Percentiles rank a stretch among this genome's conserved stretches.
phyloP scores from a whole-genome alignment of 2,329 filamentous ascomycete species.

The Pyrenochaeta sp. region DNA sequence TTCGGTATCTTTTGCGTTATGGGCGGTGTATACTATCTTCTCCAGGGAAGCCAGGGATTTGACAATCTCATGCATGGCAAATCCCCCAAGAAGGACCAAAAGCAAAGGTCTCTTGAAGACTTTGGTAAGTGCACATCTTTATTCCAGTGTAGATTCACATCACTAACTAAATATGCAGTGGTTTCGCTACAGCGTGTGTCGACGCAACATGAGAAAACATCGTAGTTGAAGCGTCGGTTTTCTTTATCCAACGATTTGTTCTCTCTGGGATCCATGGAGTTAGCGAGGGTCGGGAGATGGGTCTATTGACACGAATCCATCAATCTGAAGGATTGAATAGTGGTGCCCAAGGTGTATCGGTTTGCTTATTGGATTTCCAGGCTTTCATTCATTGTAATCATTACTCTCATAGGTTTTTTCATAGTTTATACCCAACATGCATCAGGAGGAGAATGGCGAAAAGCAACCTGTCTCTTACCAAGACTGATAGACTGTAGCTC shows the following conservation, averaged over 20 bases:
- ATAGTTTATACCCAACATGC: too few relatives aligned
- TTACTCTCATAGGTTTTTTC: too few relatives aligned
- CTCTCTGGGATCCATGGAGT: too few relatives aligned
- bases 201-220: conserved; percentile 88
- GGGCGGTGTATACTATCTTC: conserved; percentile 78
- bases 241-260: neutral
- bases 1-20: conserved; percentile 88
- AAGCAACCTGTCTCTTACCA: too few relatives aligned
- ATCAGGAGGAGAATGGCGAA: too few relatives aligned
- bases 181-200: conserved; percentile 90
- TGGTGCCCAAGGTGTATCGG: too few relatives aligned
- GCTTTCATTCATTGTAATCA: too few relatives aligned
- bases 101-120: conserved; percentile 87
- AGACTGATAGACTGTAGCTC: too few relatives aligned
- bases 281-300: too few relatives aligned
- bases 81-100: conserved; percentile 80
- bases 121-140: conserved; percentile 71
- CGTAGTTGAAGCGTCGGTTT: conserved; percentile 58
- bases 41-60: conserved; percentile 82
- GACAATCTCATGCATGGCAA: conserved; percentile 95
- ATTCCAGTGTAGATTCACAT: neutral
- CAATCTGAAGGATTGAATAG: too few relatives aligned
- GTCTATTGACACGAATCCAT: too few relatives aligned
- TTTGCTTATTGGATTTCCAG: too few relatives aligned
- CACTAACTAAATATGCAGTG: conserved; percentile 68